Evolutionary conservation across 257 asterid genomes (phyloP), one percentile per base, ranked within the genome.

Genomic region (Eucommia ulmoides): DNA sequence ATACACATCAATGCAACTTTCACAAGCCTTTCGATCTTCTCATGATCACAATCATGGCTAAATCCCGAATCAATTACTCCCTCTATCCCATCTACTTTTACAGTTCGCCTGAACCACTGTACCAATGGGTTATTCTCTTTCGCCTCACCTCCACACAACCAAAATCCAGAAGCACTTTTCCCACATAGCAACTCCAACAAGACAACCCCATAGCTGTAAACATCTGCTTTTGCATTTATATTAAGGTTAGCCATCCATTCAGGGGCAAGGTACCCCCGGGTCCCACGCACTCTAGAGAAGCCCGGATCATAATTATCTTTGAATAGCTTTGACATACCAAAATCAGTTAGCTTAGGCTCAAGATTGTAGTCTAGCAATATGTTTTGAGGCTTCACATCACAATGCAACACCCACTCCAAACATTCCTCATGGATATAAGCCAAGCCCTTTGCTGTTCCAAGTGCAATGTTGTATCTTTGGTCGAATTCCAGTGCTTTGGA

Each of bases 301-400:
- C 11, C 16, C 44, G n/a, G 11, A 18, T 11, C 44, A 35, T 11
- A 18, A 18, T 35, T 35, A 3, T 9, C 10, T 35, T 35, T 35
- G 44, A 35, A 35, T 10, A 35, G 44, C 44, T 35, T 35, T 35
- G 44, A 35, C 44, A 35, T 35, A 35, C 44, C 44, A 35, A 35
- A 35, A 35, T 35, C 44, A 35, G 44, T 35, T 9, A 35, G n/a
- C 44, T 35, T 35, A 35, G 44, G 44, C 15, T 35, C 44, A 35
- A 35, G 44, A 35, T 35, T 4, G 2, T 35, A 15, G n/a, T 35
- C 44, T 11, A 35, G 11, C 15, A 35, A 35, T 35, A 35, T 35
- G 44, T 35, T 35, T 18, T 35, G 44, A 35, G 44, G 44, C 16
- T 35, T 35, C 16, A 35, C 16, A 35, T 35, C 44, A 35, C 44